Evolutionary conservation across 495 filamentous ascomycete genomes (phyloP), one percentile per base, ranked within the genome.

Genomic region (Lophium mytilinum): DNA sequence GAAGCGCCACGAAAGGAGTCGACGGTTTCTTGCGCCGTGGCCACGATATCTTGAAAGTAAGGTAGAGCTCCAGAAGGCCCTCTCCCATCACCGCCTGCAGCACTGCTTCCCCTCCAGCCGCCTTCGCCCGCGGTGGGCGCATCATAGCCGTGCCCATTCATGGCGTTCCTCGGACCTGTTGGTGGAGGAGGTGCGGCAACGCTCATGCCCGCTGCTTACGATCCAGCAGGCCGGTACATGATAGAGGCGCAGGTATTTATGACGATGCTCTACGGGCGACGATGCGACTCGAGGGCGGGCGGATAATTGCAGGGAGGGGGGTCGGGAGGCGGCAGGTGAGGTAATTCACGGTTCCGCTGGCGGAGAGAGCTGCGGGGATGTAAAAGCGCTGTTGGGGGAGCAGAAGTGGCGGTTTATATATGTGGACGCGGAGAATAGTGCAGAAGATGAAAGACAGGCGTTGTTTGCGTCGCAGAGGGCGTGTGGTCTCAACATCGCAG

Each of bases 131-230:
- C 24, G 11, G 11, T 14, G 37, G 15, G 57, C 18, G 39, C 43
- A 50, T 56, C 55, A 37, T 55, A 30, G 10, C 46, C 11, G 24
- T 60, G 47, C 39, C 63, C 63, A 48, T 54, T 66, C 63, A 66
- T 62, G 52, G 57, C 37, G 34, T 47, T 42, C 18, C 24, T 46
- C 18, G 37, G 45, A 15, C 33, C 49, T 11, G 14, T 15, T 52
- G 24, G 18, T 24, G 49, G 49, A 34, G 40, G 52, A n/a, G 37
- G 37, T n/a, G 37, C 37, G 3, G 52, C 37, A 42, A 37, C 52
- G 19, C 52, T 54, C 52, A 54, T 52, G 17, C 33, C 21, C 19
- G 45, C 45, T 48, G 45, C 9, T 48, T 30, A 52, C 21, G 49
- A 52, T 37, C 18, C 49, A 8, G 49, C 21, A 36, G 36, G 34